Conservation (phyloP, 2,329 filamentous ascomycete species). For the Diaporthe ampelina region DNA sequence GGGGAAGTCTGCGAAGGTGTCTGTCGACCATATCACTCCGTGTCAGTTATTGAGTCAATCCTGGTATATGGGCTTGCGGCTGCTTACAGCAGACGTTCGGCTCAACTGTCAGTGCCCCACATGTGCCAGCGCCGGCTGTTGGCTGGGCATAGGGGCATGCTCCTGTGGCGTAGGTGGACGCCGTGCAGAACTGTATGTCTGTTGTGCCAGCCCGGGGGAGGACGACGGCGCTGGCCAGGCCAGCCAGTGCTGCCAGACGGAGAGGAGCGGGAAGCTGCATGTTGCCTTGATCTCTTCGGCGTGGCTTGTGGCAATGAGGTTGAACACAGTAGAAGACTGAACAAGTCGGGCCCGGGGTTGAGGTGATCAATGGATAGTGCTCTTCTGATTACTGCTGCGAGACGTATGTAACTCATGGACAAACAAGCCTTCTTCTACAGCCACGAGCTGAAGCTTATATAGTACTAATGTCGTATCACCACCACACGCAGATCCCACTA, state of each 20-base stretch:
- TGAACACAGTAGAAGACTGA: too few relatives aligned
- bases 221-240: neutral
- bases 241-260: neutral
- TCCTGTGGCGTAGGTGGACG: constrained; percentile 22
- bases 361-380: neutral
- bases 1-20: constrained; percentile 34
- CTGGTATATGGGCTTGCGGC: too few relatives aligned
- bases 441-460: constrained; percentile 27
- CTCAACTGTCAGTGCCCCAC: constrained; percentile 14
- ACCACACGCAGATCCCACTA: neutral
- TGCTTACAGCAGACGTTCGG: constrained; percentile 33
- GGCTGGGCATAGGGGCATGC: constrained; percentile 37
- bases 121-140: constrained; percentile 34
- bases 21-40: neutral
- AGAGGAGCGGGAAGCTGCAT: neutral
- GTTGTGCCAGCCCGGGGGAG: neutral
- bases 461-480: constrained; percentile 15
- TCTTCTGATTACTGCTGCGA: neutral
- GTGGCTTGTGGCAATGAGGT: neutral
- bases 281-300: neutral
- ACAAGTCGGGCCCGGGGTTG: too few relatives aligned
- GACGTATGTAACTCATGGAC: neutral
- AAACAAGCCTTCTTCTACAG: constrained; percentile 8
- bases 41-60: too few relatives aligned
- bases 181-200: constrained; percentile 34